phyloP scores from a whole-genome alignment of 1,284 basidiomycete species.

The Ceratobasidium sp. region DNA sequence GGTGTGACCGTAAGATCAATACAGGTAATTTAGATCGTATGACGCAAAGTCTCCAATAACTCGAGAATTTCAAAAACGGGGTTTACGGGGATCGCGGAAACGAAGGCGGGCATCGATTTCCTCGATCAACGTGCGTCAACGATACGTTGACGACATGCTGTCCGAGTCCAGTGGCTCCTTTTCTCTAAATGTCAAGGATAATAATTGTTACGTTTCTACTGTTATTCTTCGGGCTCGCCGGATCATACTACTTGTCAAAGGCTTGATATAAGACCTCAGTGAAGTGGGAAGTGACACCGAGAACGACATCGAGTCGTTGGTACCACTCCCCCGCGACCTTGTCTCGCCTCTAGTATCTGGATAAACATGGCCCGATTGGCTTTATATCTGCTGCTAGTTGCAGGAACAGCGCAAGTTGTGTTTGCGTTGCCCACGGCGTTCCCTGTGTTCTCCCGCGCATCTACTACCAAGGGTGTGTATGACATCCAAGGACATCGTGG shows the following conservation, averaged over 20 bases:
- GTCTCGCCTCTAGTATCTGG: not conserved
- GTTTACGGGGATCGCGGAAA: too few species aligned
- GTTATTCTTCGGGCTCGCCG: conserved; percentile 12
- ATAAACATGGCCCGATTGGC: conserved; percentile 25
- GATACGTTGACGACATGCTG: too few species aligned
- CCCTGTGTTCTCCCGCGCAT: conserved; percentile 33
- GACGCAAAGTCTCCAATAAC: too few species aligned
- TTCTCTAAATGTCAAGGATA: not conserved
- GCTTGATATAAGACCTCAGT: conserved; percentile 12
- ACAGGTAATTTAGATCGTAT: too few species aligned
- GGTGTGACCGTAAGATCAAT: too few species aligned
- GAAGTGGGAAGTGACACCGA: not conserved
- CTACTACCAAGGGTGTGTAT: conserved; percentile 24
- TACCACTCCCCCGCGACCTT: not conserved
- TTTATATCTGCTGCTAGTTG: conserved; percentile 6
- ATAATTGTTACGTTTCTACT: conserved; percentile 1
- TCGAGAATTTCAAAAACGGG: too few species aligned
- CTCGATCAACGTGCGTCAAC: conserved; percentile 11
- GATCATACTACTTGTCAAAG: too few species aligned
- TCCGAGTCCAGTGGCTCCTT: not conserved
- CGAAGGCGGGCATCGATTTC: not conserved
- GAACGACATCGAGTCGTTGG: conserved; percentile 30
- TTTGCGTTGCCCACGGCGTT: conserved; percentile 19
- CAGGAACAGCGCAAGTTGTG: conserved; percentile 8
- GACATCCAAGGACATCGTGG: conserved; percentile 79